Evolutionary conservation across 768 basidiomycete genomes (phyloP), one percentile per base, ranked within the genome.

Genomic region (Daedaleopsis nitida): DNA sequence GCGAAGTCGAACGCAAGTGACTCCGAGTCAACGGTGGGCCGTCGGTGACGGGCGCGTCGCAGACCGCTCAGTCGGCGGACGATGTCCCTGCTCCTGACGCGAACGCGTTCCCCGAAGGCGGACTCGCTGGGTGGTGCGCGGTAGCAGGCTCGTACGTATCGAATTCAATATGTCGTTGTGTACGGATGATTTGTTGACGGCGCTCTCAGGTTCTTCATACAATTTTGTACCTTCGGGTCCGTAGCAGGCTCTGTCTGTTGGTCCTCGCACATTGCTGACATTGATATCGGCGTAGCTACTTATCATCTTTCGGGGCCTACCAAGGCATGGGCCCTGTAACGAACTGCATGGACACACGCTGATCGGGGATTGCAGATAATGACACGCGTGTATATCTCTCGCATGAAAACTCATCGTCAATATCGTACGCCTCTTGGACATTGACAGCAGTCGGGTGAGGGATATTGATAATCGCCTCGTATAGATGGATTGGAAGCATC

Each of bases 401-500:
- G 5, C 59, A 69, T 11, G 59, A 73, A 1, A 69, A 72, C 5
- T 65, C 69, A 17, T 69, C 68, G 8, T 53, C 68, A 19, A 69
- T 72, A 1, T 65, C 66, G 69, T 67, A 52, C 17, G 59, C 17
- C 9, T 35, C 23, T 24, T 27, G 16, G 11, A 5, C 3, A 27
- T 35, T 23, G 14, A 10, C 16, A 0, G 10, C 12, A 16, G 8
- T 14, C 56, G 24, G 32, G 32, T 56, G 19, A 55, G 37, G 16
- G 5, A 19, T 19, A 38, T 66, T 55, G 39, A 13, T 42, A 3
- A 2, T 42, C 39, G 2, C 39, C 55, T 49, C 8, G 7, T 24
- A 21, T 27, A 81, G 80, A 49, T 83, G 82, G 82, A 80, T 83
- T 51, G 82, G 82, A 6, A 79, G 79, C 52, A 75, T 80, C 45